Percentiles rank a stretch among this genome's conserved stretches.
Conservation (phyloP, 2,329 filamentous ascomycete genomes). For the Hymenoscyphus occultus region DNA sequence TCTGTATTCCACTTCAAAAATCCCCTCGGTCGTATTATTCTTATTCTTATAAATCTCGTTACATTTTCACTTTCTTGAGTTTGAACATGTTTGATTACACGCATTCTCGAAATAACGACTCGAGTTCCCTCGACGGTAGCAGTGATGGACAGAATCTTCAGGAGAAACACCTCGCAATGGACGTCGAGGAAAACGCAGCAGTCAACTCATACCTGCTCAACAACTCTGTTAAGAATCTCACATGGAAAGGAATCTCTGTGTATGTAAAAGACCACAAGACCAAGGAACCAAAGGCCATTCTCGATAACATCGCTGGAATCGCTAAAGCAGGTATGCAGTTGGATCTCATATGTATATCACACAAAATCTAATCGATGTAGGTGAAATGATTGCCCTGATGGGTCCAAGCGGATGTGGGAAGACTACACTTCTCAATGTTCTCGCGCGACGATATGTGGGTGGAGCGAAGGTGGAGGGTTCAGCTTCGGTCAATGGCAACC, state of each 20-base stretch:
- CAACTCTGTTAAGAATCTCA: conserved; percentile 59
- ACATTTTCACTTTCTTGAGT: neutral
- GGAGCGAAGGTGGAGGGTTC: conserved; percentile 53
- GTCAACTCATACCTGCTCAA: conserved; percentile 53
- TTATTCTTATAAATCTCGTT: neutral
- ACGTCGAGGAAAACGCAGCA: conserved; percentile 30
- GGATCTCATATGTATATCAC: conserved; percentile 1
- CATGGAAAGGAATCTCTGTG: conserved; percentile 66
- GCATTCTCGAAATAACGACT: neutral
- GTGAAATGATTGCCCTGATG: conserved; percentile 77
- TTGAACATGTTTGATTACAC: neutral
- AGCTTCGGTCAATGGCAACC: conserved; percentile 61
- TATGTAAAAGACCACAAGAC: conserved; percentile 69
- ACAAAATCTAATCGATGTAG: conserved; percentile 38
- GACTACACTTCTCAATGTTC: conserved; percentile 77
- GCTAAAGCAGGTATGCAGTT: conserved; percentile 55
- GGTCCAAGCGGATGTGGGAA: conserved; percentile 74
- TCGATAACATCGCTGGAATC: conserved; percentile 60
- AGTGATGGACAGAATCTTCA: neutral
- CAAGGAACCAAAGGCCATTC: conserved; percentile 59
- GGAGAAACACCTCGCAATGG: conserved; percentile 9
- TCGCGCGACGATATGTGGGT: conserved; percentile 58
- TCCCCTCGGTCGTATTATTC: neutral
- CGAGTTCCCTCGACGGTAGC: neutral
- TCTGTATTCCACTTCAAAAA: neutral